phyloP scores from a whole-genome alignment of 148 eudicot genomes.

The Nepenthes gracilis region DNA sequence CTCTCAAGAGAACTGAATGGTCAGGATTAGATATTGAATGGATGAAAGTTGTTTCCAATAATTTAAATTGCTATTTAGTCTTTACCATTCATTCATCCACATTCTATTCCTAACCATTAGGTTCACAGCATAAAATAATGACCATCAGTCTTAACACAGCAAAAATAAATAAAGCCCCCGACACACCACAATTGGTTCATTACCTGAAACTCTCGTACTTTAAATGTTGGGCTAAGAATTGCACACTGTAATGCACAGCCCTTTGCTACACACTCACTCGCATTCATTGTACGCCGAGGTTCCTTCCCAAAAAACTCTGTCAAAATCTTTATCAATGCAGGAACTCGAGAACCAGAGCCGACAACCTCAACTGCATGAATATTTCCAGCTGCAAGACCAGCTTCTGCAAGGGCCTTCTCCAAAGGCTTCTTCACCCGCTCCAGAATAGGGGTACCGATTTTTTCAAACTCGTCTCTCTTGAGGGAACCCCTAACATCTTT shows the following conservation, averaged over 20 bases:
- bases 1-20: no score
- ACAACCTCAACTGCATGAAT: slow-evolving; percentile 88
- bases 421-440: slow-evolving; percentile 84
- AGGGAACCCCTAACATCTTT: slow-evolving; percentile 83
- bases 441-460: slow-evolving; percentile 65
- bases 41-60: no score
- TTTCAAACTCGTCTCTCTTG: slow-evolving; percentile 85
- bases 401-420: slow-evolving; percentile 90
- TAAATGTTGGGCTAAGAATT: slow-evolving; percentile 84
- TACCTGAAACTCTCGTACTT: slow-evolving; percentile 96
- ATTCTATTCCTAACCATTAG: no score
- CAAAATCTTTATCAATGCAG: slow-evolving; percentile 66
- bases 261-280: slow-evolving; percentile 93
- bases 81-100: no score
- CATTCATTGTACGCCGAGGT: slow-evolving; percentile 95
- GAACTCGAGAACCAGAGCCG: slow-evolving; percentile 92
- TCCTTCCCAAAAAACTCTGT: slow-evolving; percentile 91
- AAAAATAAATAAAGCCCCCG: not conserved
- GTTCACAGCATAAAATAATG: no score
- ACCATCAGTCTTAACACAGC: no score
- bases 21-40: no score
- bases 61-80: no score
- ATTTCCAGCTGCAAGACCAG: slow-evolving; percentile 53
- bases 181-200: not conserved
- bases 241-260: slow-evolving; percentile 91